Base-by-base conservation (phyloP, 2,329 filamentous ascomycete genomes). In the Aspergillus spinulosporus region DNA sequence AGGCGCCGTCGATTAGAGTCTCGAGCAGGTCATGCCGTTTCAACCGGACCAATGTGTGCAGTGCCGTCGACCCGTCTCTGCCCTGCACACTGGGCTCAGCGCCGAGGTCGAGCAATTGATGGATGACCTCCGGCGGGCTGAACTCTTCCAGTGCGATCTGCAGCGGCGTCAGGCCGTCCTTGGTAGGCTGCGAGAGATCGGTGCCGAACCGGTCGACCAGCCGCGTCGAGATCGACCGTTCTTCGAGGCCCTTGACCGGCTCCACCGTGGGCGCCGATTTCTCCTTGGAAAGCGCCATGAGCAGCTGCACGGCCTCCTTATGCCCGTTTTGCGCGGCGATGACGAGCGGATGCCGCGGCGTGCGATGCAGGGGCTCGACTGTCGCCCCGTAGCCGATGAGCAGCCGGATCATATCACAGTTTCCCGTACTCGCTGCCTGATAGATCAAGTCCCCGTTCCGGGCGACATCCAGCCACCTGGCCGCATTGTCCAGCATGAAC, bases 381-480 rank as follows among this genome's bases (percentile, higher is more conserved):
- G 12, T 37, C 2, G 39, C 49, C 2, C 49, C 49, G 21, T 46
- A 52, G 9, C 15, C 49, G 4, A 45, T 15, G 15, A 52, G 2
- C 31, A 52, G n/a, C 31, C 32, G 40, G 6, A 52, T 52, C 32
- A 52, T 52, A 5, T 45, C 40, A 28, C 49, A 52, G 32, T 52
- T 29, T 1, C 49, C 49, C 5, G 42, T 3, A 4, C 15, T 11
- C n/a, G 49, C 49, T 5, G 49, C 49, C 9, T 52, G 40, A 6
- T 45, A 36, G n/a, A 52, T 45, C 31, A 52, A 34, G 4, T 31
- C 11, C 15, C 44, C 14, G 32, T 45, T 40, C 14, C 31, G 4
- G 3, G 40, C 40, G 6, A 45, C 21, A 39, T 45, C 40, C 5
- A 52, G 21, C 49, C 40, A 45, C 4, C 31, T 15, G 11, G 14